phyloP scores from a whole-genome alignment of 1,139 yeast genomes.

The Magnusiomyces tetraspermus region DNA sequence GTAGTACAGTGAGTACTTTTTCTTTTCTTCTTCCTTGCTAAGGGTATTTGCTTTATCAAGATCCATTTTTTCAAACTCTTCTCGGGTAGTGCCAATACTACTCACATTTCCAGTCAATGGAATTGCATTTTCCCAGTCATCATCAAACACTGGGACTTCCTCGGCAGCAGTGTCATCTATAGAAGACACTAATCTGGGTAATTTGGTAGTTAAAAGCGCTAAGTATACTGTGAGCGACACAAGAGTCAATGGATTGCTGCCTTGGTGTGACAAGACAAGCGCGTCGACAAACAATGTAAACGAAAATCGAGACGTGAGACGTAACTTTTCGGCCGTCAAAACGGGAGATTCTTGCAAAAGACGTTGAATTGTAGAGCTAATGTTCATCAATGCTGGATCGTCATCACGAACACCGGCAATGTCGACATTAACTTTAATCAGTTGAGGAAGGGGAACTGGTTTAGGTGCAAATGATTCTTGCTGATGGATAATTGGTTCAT shows the following conservation, averaged over 20 bases:
- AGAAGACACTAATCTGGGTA: slow-evolving; percentile 66
- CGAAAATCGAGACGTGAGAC: slow-evolving; percentile 62
- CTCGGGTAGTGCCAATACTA: not conserved
- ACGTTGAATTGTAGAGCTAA: slow-evolving; percentile 37
- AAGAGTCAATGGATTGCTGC: slow-evolving; percentile 63
- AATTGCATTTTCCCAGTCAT: slow-evolving; percentile 62
- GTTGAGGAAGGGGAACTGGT: slow-evolving; percentile 23
- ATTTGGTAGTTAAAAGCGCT: slow-evolving; percentile 66
- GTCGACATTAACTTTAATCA: slow-evolving; percentile 71
- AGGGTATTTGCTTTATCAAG: not conserved
- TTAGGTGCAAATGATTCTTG: not conserved
- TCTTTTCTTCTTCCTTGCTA: not conserved
- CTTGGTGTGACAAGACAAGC: slow-evolving; percentile 53
- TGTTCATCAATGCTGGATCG: slow-evolving; percentile 31
- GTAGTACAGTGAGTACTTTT: not conserved
- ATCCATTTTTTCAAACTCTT: slow-evolving; percentile 16
- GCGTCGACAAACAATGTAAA: slow-evolving; percentile 73
- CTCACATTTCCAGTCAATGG: slow-evolving; percentile 33
- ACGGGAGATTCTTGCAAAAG: slow-evolving; percentile 31
- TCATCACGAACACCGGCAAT: slow-evolving; percentile 34
- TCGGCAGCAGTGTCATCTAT: slow-evolving; percentile 48
- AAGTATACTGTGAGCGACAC: slow-evolving; percentile 70
- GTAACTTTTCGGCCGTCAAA: slow-evolving; percentile 39
- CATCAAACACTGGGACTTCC: slow-evolving; percentile 86
- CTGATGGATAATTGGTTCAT: too few species aligned